A percentile compares a stretch with the other conserved stretches of the same genome.
These are phyloP conservation scores for Ophiostoma perfectum DNA, from an alignment of 2,329 filamentous ascomycete genomes.

Conservation along the genomic window DNA sequence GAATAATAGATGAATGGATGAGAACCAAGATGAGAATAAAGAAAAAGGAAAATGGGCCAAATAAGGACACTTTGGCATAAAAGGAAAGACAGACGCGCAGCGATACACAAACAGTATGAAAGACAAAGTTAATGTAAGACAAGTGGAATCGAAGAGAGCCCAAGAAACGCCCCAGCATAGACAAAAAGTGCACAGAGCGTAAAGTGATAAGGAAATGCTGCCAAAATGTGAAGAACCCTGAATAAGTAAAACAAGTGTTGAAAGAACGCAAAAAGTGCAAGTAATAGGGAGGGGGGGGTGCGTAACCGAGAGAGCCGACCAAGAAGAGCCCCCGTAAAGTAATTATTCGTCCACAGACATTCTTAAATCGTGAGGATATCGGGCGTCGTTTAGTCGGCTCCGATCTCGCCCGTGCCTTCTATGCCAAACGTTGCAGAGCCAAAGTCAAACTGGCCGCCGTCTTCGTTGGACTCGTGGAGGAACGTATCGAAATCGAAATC, in stretches of 20 bases:
- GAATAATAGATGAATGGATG: not conserved
- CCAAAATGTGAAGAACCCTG: constrained; percentile 9
- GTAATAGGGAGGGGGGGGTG: not conserved
- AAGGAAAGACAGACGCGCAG: constrained; percentile 3
- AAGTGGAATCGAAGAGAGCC: constrained; percentile 11
- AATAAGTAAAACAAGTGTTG: not conserved
- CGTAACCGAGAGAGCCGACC: constrained; percentile 13
- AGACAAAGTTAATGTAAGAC: constrained; percentile 1
- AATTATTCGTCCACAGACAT: constrained; percentile 14
- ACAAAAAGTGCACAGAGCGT: not conserved
- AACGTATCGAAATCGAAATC: constrained; percentile 67
- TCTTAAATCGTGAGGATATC: not conserved
- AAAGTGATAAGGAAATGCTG: not conserved
- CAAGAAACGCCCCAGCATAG: constrained; percentile 8
- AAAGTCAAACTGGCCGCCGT: constrained; percentile 51
- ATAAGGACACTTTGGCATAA: not conserved
- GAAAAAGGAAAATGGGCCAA: not conserved
- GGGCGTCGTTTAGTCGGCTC: constrained; percentile 21
- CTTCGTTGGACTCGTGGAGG: constrained; percentile 52
- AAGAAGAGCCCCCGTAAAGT: constrained; percentile 5
- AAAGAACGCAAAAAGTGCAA: not conserved
- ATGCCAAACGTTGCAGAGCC: constrained; percentile 47
- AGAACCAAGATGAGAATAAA: not conserved
- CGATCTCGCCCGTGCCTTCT: constrained; percentile 50
- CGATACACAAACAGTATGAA: not conserved